Conservation (phyloP, 345 rosid species). For the Erysimum cheiranthoides region DNA sequence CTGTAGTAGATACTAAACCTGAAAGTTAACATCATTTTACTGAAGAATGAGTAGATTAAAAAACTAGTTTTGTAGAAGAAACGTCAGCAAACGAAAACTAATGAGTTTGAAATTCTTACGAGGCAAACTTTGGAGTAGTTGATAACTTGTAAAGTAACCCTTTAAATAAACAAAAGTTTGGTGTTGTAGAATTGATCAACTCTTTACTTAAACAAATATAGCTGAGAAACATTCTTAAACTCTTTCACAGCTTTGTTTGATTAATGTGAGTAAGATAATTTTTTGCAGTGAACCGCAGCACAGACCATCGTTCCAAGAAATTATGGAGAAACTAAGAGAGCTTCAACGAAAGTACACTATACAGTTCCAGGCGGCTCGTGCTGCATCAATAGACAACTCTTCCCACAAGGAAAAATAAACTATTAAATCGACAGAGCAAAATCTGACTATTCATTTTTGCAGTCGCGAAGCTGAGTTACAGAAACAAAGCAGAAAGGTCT, state of each 20-base stretch:
- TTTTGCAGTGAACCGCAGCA: slow-evolving; percentile 70
- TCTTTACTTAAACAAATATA: neutral
- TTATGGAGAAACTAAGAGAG: slow-evolving; percentile 80
- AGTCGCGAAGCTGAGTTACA: neutral
- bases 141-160: neutral
- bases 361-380: slow-evolving; percentile 79
- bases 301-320: slow-evolving; percentile 89
- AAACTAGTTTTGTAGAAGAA: slow-evolving; percentile 3
- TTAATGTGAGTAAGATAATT: slow-evolving; percentile 2
- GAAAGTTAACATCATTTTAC: slow-evolving; percentile 9
- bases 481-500: slow-evolving; percentile 45
- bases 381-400: slow-evolving; percentile 51
- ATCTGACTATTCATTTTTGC: neutral
- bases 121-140: neutral
- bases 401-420: slow-evolving; percentile 54
- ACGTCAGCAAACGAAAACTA: neutral
- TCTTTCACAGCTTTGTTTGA: neutral
- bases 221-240: slow-evolving; percentile 20
- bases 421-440: neutral
- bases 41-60: neutral
- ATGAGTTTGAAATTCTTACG: neutral
- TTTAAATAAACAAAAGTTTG: neutral
- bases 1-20: slow-evolving; percentile 2
- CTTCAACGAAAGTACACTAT: slow-evolving; percentile 69
- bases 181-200: neutral